phyloP scores from a whole-genome alignment of 2,329 filamentous ascomycete genomes.

The Alternaria incomplexa region DNA sequence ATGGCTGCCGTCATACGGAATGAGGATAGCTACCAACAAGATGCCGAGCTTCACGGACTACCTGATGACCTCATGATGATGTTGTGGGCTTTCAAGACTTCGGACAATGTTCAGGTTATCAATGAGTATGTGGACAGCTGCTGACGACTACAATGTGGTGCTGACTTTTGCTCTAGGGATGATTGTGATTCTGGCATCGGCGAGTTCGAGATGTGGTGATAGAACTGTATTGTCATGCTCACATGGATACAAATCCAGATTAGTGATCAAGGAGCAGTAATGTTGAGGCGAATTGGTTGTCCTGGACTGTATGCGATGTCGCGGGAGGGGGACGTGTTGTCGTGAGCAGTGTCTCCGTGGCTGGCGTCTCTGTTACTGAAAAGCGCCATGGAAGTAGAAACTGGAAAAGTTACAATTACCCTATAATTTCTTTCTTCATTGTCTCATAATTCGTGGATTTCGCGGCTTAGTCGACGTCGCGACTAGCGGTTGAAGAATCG shows the following conservation, averaged over 20 bases:
- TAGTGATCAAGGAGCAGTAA: background rate
- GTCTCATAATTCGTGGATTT: background rate
- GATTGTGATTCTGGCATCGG: background rate
- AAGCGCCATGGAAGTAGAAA: background rate
- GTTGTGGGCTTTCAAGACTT: constrained; percentile 27
- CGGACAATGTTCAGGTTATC: constrained; percentile 4
- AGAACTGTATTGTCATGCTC: background rate
- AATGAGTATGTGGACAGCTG: background rate
- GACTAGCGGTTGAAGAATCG: background rate
- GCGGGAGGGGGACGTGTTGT: background rate
- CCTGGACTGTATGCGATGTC: background rate
- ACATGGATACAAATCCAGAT: background rate
- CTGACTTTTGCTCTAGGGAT: background rate
- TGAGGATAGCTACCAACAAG: constrained; percentile 21
- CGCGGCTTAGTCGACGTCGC: background rate
- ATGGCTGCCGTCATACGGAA: constrained; percentile 28
- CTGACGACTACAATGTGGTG: background rate
- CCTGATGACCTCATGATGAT: constrained; percentile 22
- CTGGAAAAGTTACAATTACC: background rate
- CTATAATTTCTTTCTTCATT: background rate
- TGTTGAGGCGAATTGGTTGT: background rate
- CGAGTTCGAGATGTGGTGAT: background rate
- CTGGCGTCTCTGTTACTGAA: background rate
- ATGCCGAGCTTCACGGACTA: constrained; percentile 19
- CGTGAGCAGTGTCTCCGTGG: background rate